phyloP scores from a whole-genome alignment of 2,329 filamentous ascomycete genomes.

The Periglandula ipomoeae region DNA sequence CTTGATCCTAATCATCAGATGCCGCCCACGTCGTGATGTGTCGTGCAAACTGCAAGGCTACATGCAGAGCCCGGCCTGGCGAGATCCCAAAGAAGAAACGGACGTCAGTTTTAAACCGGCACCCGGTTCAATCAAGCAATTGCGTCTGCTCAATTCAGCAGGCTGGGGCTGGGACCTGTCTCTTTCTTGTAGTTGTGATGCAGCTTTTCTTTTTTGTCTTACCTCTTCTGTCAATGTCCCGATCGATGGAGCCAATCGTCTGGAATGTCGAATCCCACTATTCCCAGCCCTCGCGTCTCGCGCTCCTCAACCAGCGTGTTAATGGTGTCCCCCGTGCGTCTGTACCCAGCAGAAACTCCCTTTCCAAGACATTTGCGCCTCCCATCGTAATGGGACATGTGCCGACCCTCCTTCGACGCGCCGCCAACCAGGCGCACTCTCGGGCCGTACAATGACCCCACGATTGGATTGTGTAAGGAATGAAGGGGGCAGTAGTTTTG shows the following conservation, averaged over 20 bases:
- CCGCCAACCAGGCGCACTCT: not conserved
- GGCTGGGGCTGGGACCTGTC: not conserved
- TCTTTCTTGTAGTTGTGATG: not conserved
- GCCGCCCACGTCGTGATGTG: not conserved
- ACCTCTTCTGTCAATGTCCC: not conserved
- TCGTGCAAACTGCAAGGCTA: not conserved
- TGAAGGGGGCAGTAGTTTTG: conserved; percentile 27
- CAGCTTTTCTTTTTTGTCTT: conserved; percentile 1
- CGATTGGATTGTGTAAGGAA: conserved; percentile 21
- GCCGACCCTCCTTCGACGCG: conserved; percentile 5
- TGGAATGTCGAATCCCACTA: conserved; percentile 8
- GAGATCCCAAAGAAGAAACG: not conserved
- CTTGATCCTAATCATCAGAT: not conserved
- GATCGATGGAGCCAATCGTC: conserved; percentile 2
- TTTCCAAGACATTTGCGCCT: conserved; percentile 23
- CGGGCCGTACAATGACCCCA: conserved; percentile 11
- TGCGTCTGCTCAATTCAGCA: not conserved
- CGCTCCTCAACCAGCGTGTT: conserved; percentile 1
- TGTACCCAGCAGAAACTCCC: not conserved
- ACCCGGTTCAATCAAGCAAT: not conserved
- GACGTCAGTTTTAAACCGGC: not conserved
- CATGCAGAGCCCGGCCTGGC: not conserved
- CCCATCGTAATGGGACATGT: conserved; percentile 18
- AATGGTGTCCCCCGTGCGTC: conserved; percentile 9
- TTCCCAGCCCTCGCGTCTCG: conserved; percentile 5